Evolutionary conservation across 2,329 filamentous ascomycete genomes (phyloP).

Genomic region (Coleophoma eucalyptorum): DNA sequence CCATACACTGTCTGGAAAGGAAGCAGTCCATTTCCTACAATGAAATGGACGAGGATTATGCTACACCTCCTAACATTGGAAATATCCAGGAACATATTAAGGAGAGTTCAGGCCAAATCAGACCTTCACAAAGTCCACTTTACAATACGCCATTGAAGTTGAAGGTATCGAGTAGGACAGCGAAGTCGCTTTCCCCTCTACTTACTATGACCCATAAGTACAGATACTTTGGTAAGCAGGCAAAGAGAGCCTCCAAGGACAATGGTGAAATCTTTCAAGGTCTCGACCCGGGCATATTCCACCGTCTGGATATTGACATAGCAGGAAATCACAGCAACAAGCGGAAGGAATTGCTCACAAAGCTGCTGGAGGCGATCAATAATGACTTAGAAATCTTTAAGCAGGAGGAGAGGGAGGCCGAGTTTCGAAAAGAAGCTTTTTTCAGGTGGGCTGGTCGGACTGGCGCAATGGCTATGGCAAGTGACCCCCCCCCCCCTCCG

Average conservation of each 20-base stretch:
- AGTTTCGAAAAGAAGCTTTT: constrained; percentile 23
- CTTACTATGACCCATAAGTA: neutral
- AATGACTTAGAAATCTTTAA: constrained; percentile 22
- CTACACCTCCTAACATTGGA: constrained; percentile 12
- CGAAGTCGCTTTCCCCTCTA: too few relatives aligned
- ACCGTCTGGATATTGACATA: constrained; percentile 21
- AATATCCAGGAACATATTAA: neutral
- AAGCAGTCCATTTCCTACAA: constrained; percentile 14
- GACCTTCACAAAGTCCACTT: too few relatives aligned
- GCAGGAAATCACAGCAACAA: constrained; percentile 13
- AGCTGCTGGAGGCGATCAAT: constrained; percentile 19
- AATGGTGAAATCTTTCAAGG: constrained; percentile 12
- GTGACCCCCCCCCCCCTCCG: neutral
- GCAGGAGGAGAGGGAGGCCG: constrained; percentile 19
- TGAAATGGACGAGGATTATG: constrained; percentile 19
- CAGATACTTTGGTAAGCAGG: neutral
- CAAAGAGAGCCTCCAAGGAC: constrained; percentile 7
- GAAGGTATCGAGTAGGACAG: constrained; percentile 6
- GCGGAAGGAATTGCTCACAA: constrained; percentile 21
- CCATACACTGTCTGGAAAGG: constrained; percentile 23
- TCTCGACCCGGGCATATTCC: constrained; percentile 22
- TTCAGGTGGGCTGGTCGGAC: constrained; percentile 26
- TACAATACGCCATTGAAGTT: neutral
- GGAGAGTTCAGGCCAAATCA: neutral
- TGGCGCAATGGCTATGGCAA: constrained; percentile 1